A percentile compares a stretch with the other conserved stretches of the same genome.
Conservation (phyloP, 306 rosid species). For the Cucurbita ficifolia region DNA sequence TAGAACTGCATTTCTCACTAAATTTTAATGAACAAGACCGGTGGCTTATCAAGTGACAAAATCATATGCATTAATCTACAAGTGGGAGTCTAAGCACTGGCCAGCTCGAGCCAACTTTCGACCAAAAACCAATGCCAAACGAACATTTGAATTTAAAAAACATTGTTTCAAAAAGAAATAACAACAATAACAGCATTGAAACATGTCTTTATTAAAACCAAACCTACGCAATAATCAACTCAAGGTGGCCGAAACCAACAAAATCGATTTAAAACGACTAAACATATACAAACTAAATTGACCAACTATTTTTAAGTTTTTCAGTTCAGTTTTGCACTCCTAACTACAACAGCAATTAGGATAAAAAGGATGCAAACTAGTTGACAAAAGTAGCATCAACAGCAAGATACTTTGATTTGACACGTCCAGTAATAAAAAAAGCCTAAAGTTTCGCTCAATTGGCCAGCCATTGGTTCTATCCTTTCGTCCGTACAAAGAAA, state of each 20-base stretch:
- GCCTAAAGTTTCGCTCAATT: not conserved
- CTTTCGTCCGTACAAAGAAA: not conserved
- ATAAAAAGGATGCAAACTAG: not conserved
- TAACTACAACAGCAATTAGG: not conserved
- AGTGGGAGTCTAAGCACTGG: not conserved
- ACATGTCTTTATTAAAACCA: not conserved
- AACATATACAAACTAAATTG: not conserved
- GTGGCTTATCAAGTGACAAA: not conserved
- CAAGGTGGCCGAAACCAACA: not conserved
- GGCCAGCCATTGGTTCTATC: not conserved
- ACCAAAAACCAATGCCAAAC: not conserved
- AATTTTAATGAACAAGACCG: not conserved
- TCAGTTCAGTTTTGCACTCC: not conserved
- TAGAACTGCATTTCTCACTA: not conserved
- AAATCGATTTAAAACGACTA: not conserved
- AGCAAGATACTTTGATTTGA: not conserved
- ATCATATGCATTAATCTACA: not conserved
- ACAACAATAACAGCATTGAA: not conserved
- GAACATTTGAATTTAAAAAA: not conserved
- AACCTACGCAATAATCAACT: not conserved
- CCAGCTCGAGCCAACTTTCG: not conserved
- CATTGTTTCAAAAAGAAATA: not conserved
- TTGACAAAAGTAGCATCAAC: not conserved
- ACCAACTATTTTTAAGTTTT: not conserved
- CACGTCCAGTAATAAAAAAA: not conserved